These are phyloP conservation scores for Allomyces macrogynus DNA, from an alignment of 192 early-diverging fungal species.

Conservation along the genomic window DNA sequence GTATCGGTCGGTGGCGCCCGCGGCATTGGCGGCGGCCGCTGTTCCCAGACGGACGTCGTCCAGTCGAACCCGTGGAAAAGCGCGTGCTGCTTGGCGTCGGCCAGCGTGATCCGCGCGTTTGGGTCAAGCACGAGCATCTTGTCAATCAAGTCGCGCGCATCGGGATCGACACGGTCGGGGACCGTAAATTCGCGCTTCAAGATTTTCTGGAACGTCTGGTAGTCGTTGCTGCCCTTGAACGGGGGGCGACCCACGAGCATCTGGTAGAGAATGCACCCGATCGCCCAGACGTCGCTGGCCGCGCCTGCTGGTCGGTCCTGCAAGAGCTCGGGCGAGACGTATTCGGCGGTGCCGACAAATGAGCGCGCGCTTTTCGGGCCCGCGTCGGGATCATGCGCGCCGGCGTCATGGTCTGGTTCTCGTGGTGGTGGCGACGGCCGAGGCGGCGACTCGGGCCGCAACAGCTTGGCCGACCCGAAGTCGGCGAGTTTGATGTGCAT, in stretches of 20 bases:
- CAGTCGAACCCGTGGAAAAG: conserved; percentile 72
- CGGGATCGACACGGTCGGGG: conserved; percentile 47
- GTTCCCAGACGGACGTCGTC: conserved; percentile 24
- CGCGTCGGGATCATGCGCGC: neutral
- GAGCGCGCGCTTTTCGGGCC: conserved; percentile 24
- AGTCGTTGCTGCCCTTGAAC: conserved; percentile 87
- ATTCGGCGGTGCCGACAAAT: conserved; percentile 98
- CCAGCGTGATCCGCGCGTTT: conserved; percentile 23
- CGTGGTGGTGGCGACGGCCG: too few species aligned
- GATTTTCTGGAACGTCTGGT: conserved; percentile 91
- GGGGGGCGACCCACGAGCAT: conserved; percentile 72
- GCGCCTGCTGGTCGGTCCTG: conserved; percentile 65
- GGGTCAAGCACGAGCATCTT: conserved; percentile 49
- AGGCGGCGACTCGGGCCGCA: conserved; percentile 5
- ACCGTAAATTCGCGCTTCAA: conserved; percentile 68
- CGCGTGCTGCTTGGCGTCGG: conserved; percentile 46
- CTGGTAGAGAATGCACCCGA: conserved; percentile 85
- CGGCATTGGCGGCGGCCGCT: conserved; percentile 25
- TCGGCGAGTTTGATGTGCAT: conserved; percentile 91
- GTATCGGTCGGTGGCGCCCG: neutral
- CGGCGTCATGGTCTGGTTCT: neutral
- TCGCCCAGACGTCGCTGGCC: conserved; percentile 61
- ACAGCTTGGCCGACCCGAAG: conserved; percentile 83
- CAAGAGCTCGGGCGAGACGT: conserved; percentile 89
- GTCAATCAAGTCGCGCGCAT: conserved; percentile 56